phyloP scores from a whole-genome alignment of 768 basidiomycete genomes.

The Mycena capillaripes region DNA sequence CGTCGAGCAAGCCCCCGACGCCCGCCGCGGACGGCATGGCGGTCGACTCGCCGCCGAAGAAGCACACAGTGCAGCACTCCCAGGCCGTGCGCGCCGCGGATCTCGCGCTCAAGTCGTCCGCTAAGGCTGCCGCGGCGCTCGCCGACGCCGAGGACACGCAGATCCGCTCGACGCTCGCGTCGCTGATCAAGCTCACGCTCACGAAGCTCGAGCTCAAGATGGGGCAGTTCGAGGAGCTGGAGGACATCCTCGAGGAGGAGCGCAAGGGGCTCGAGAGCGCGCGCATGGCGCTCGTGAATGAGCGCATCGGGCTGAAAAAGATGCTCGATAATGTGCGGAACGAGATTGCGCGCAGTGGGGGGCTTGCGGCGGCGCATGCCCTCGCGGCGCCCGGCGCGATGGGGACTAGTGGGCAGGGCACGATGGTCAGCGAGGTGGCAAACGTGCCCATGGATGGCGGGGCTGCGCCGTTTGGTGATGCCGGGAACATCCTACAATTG shows the following conservation, averaged over 20 bases:
- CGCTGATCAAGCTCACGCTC: conserved; percentile 86
- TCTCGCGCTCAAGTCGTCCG: conserved; percentile 90
- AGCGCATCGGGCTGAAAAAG: conserved; percentile 79
- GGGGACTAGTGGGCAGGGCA: conserved; percentile 74
- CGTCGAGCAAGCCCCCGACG: conserved; percentile 42
- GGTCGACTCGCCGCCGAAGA: conserved; percentile 60
- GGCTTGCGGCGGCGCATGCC: conserved; percentile 47
- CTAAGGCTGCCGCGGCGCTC: conserved; percentile 84
- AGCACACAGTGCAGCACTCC: conserved; percentile 71
- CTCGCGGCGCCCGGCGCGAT: conserved; percentile 54
- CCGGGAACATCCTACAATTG: conserved; percentile 63
- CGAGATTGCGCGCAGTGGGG: conserved; percentile 74
- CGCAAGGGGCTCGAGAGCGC: conserved; percentile 87
- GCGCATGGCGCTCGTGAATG: conserved; percentile 82
- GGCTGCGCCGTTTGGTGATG: conserved; percentile 69
- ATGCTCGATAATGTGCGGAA: conserved; percentile 76
- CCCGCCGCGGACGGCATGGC: conserved; percentile 57
- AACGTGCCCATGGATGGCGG: conserved; percentile 63
- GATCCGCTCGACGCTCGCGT: conserved; percentile 83
- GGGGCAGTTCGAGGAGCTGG: conserved; percentile 94
- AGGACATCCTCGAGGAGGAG: conserved; percentile 93
- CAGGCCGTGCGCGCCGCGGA: conserved; percentile 87
- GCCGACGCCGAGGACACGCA: conserved; percentile 87
- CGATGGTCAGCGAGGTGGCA: conserved; percentile 66
- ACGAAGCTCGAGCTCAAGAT: conserved; percentile 97